Base-by-base conservation (phyloP, 306 rosid species). In the Astragalus glycyphyllos region DNA sequence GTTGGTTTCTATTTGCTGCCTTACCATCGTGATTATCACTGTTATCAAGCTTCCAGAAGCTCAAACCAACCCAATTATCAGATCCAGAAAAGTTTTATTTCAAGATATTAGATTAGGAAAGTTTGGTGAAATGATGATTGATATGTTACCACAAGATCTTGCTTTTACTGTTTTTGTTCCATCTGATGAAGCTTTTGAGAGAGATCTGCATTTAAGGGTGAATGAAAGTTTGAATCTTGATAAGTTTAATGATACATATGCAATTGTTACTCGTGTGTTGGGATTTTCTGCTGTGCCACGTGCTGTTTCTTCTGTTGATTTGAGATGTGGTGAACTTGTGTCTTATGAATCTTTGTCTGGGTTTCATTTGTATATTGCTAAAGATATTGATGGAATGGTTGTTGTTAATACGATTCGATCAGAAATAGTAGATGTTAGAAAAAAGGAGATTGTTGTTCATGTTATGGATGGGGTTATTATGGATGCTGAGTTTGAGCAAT, bases 131-230 rank as follows among this genome's bases (percentile, higher is more conserved):
- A 90, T 90, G 89, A 94, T 90, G 97, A 8, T 90, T 38, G 84
- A 85, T 37, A 89, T 90, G 96, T 73, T 94, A 79, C 96, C 97
- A 13, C 84, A 80, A 34, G 97, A 87, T 84, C 96, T 94, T 50
- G 80, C 88, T 32, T 94, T 94, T 32, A 94, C 97, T 0, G 69
- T 90, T n/a, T 94, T 90, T 55, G 69, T 89, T 38, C 98, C 98
- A 9, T 93, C 97, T 0, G 87, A 90, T 77, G 77, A 70, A 49
- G 97, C 98, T 46, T 88, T 93, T 57, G 77, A 81, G 71, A 88
- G 90, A 0, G 94, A 90, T 79, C 76, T 88, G 54, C 84, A 75
- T 74, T 71, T 93, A 2, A 13, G 13, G 8, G 69, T 60, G n/a
- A 71, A 75, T 8, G 85, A 82, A 3, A 75, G 88, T 65, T 79